Base-by-base conservation (phyloP, 2,329 filamentous ascomycete genomes). In the Microsporum ferrugineum region DNA sequence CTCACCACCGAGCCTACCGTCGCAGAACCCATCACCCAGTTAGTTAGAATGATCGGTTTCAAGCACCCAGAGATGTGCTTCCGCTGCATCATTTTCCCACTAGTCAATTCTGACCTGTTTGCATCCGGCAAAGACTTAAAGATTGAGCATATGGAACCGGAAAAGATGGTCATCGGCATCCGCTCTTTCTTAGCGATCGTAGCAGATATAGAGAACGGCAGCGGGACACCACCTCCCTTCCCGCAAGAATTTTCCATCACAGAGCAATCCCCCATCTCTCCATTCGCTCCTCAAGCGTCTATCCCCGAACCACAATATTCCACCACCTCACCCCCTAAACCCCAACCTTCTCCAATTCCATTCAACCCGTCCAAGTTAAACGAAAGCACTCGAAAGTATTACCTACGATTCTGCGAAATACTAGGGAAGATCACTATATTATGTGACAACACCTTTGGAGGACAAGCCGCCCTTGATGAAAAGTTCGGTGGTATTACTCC, bases 151-250 rank as follows among this genome's bases (percentile, higher is more conserved):
- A 81, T 99, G 64, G 94, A 99, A 64, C 94, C 95, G 0, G 95
- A 99, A 70, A 88, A 89, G 68, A 95, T 96, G 76, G 92, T 97
- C n/a, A 88, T 99, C 67, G 94, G 91, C 2, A 99, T 99, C 64
- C 84, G 91, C 64, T 89, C 94, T 2, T 99, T 97, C 71, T 80
- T 99, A 33, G 89, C 88, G 36, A 90, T 97, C 66, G 92, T 99
- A 84, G 83, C 88, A 0, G 94, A 99, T 71, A 79, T 97, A 31
- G 94, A 99, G 72, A 92, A 88, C 65, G 87, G 87, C 31, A 87
- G 91, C 57, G 82, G 85, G 64, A 83, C 86, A 10, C 82, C 82
- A 29, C 94, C 94, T 2, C 88, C 91, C 0, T 96, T 97, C 66
- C 94, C 94, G 0, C 84, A 86, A 53, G 82, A 84, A 8, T 84